Evolutionary conservation across 2,329 filamentous ascomycete species (phyloP).

Genomic region (Colletotrichum falcatum): DNA sequence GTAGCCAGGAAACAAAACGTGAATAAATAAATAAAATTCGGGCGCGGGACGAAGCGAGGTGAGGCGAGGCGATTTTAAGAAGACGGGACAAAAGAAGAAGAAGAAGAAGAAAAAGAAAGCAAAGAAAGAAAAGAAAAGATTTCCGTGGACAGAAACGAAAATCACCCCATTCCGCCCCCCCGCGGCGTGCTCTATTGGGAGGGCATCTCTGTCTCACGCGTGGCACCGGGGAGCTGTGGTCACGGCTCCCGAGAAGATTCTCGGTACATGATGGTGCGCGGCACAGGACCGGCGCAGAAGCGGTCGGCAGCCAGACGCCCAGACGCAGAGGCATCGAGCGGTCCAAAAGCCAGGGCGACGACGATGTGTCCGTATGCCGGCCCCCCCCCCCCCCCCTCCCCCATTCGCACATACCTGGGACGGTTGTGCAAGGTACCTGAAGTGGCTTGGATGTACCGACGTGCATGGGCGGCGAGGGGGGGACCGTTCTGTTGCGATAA

Average conservation of each 20-base stretch:
- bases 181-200: too few species aligned
- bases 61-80: background rate
- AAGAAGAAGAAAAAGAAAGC: too few species aligned
- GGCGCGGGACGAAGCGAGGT: conserved; percentile 7
- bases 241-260: too few species aligned
- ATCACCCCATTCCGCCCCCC: conserved; percentile 13
- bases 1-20: too few species aligned
- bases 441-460: conserved; percentile 33
- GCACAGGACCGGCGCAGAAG: conserved; percentile 24
- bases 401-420: conserved; percentile 20
- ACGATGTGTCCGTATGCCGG: conserved; percentile 5
- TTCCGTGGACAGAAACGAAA: background rate
- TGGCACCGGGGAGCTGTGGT: too few species aligned
- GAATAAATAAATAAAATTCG: conserved; percentile 21
- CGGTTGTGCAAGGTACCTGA: conserved; percentile 41
- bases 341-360: conserved; percentile 1
- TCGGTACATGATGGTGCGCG: conserved; percentile 16
- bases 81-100: too few species aligned
- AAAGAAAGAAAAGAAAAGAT: background rate
- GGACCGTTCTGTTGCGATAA: too few species aligned
- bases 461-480: conserved; percentile 24
- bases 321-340: conserved; percentile 17
- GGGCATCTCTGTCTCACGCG: too few species aligned
- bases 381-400: too few species aligned
- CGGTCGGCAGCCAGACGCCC: conserved; percentile 31